phyloP scores from a whole-genome alignment of 352 stramenopile genomes.

The Pythium volutum region DNA sequence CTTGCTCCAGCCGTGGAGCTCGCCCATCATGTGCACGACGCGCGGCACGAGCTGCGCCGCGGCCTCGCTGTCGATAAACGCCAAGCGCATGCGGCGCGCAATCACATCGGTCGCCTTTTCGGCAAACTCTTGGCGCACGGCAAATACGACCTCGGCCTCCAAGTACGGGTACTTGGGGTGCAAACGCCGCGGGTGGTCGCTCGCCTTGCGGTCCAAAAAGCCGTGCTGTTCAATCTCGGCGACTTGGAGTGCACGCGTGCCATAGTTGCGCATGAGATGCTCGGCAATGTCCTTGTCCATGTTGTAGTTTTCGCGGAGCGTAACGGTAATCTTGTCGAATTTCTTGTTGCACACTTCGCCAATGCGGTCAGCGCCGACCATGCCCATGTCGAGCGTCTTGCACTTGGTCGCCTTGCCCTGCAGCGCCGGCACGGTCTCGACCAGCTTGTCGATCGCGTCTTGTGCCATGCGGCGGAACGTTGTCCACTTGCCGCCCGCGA shows the following conservation, averaged over 20 bases:
- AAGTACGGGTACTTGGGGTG: slow-evolving; percentile 95
- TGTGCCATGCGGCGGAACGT: slow-evolving; percentile 96
- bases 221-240: slow-evolving; percentile 88
- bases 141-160: slow-evolving; percentile 93
- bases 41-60: slow-evolving; percentile 72
- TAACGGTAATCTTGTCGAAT: slow-evolving; percentile 94
- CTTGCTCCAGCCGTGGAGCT: slow-evolving; percentile 86
- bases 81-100: slow-evolving; percentile 89
- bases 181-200: slow-evolving; percentile 85
- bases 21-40: slow-evolving; percentile 92
- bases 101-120: slow-evolving; percentile 91
- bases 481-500: slow-evolving; percentile 97
- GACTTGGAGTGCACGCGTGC: slow-evolving; percentile 94
- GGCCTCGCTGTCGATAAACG: slow-evolving; percentile 91
- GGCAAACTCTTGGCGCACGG: slow-evolving; percentile 94
- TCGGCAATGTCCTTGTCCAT: slow-evolving; percentile 93
- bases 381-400: slow-evolving; percentile 78
- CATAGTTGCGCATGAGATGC: slow-evolving; percentile 96
- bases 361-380: slow-evolving; percentile 88
- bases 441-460: slow-evolving; percentile 91
- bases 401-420: slow-evolving; percentile 64
- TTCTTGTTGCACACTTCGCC: slow-evolving; percentile 95
- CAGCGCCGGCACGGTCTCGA: slow-evolving; percentile 78
- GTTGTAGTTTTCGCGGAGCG: slow-evolving; percentile 91
- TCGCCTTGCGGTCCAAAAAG: slow-evolving; percentile 81